Evolutionary conservation across 1,284 basidiomycete species (phyloP).

Genomic region (Flammula alnicola): DNA sequence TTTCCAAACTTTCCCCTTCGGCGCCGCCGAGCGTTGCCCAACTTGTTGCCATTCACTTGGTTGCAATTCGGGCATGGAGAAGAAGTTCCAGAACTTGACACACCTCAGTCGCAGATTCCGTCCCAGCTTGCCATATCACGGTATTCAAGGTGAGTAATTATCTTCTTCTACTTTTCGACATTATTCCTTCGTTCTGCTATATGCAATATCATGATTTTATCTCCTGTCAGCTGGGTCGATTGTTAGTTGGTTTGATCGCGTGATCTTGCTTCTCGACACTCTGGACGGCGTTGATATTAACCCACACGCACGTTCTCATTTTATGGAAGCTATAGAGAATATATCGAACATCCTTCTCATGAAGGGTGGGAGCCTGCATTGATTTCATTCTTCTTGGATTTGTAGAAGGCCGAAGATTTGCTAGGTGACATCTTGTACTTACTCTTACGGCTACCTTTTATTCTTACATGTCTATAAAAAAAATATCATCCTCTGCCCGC

Average conservation of each 20-base stretch:
- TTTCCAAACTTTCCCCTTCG: conserved; percentile 32
- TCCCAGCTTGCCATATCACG: too few species aligned
- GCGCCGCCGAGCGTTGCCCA: conserved; percentile 45
- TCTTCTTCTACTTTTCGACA: background rate
- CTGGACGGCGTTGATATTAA: conserved; percentile 74
- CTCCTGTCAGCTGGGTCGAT: background rate
- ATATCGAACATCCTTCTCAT: conserved; percentile 21
- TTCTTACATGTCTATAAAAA: too few species aligned
- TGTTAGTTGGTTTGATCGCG: background rate
- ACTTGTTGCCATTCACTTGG: conserved; percentile 28
- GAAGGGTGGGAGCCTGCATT: conserved; percentile 22
- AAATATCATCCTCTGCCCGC: too few species aligned
- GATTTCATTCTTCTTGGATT: conserved; percentile 21
- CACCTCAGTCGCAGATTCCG: conserved; percentile 30
- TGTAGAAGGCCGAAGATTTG: conserved; percentile 23
- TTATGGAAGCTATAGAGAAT: conserved; percentile 76
- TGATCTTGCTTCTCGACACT: conserved; percentile 77
- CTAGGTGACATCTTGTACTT: conserved; percentile 28
- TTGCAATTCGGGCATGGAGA: conserved; percentile 44
- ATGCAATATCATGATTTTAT: background rate
- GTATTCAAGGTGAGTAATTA: conserved; percentile 10
- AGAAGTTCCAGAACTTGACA: conserved; percentile 58
- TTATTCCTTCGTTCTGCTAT: background rate
- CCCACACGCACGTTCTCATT: conserved; percentile 84
- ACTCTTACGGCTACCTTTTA: too few species aligned